phyloP scores from a whole-genome alignment of 805 yeast genomes.

The Myxozyma lipomycoides region DNA sequence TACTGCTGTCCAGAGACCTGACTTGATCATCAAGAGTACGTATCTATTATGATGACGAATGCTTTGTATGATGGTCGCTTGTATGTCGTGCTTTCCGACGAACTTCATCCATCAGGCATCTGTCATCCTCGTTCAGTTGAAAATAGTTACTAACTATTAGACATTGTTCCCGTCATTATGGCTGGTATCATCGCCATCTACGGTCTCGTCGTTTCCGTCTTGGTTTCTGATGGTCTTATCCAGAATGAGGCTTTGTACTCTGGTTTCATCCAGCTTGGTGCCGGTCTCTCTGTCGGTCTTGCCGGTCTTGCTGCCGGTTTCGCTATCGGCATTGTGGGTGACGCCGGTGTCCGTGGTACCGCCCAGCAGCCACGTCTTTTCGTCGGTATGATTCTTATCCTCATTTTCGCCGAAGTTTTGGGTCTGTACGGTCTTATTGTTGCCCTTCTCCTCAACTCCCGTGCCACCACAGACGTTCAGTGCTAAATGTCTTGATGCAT shows the following conservation, averaged over 20 bases:
- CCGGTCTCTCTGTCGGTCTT: conserved; percentile 94
- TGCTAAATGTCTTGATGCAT: conserved; percentile 8
- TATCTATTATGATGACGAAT: neutral
- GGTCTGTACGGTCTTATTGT: conserved; percentile 98
- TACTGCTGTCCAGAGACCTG: conserved; percentile 96
- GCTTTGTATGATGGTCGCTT: neutral
- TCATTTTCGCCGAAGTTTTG: conserved; percentile 87
- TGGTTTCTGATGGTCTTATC: conserved; percentile 85
- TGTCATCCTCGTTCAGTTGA: neutral
- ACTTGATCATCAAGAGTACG: conserved; percentile 74
- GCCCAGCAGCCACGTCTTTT: conserved; percentile 86
- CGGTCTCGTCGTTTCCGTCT: conserved; percentile 93
- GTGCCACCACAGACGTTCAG: conserved; percentile 56
- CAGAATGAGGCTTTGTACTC: conserved; percentile 80
- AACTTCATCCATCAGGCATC: no score
- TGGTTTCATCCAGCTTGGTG: conserved; percentile 97
- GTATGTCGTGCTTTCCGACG: neutral
- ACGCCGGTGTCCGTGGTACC: conserved; percentile 82
- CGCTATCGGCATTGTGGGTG: conserved; percentile 92
- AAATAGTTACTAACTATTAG: conserved; percentile 3
- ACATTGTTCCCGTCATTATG: conserved; percentile 92
- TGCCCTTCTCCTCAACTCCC: conserved; percentile 93
- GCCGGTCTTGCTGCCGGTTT: conserved; percentile 96
- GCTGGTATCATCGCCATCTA: conserved; percentile 95
- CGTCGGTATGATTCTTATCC: conserved; percentile 84